phyloP scores from a whole-genome alignment of 176 grass and related monocot species.

The Triticum turgidum region DNA sequence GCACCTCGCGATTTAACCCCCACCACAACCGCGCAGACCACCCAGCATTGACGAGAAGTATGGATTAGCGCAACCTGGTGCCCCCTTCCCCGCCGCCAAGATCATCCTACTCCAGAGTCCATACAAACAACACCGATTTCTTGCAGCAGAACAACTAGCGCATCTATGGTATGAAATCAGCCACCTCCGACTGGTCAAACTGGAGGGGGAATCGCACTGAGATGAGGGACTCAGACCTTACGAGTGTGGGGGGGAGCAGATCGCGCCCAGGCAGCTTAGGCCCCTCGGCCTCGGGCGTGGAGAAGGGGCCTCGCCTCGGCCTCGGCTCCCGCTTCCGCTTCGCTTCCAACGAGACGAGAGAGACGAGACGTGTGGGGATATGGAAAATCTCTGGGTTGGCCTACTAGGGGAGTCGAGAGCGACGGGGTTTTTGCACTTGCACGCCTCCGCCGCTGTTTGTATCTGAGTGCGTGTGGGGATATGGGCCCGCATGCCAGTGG shows the following conservation, averaged over 20 bases:
- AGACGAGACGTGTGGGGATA: not conserved
- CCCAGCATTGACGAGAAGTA: conserved; percentile 18
- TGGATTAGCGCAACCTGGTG: not conserved
- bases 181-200: not conserved
- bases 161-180: not conserved
- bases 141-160: not conserved
- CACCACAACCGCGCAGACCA: not conserved
- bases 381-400: conserved; percentile 8
- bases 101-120: not conserved
- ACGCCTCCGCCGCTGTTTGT: conserved; percentile 7
- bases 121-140: not conserved
- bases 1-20: not conserved
- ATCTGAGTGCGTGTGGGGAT: not conserved
- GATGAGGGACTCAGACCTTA: not conserved
- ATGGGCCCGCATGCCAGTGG: not conserved
- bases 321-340: not conserved
- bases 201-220: not conserved
- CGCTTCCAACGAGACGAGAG: not conserved
- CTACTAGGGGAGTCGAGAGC: not conserved
- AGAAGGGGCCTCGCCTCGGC: not conserved
- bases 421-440: conserved; percentile 16
- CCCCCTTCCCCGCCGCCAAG: not conserved
- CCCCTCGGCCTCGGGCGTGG: not conserved
- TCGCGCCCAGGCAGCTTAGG: conserved; percentile 8
- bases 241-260: conserved; percentile 1